Percentiles rank a stretch among this genome's conserved stretches.
Conservation (phyloP, 192 early-diverging fungal species). For the Linnemannia zychae region DNA sequence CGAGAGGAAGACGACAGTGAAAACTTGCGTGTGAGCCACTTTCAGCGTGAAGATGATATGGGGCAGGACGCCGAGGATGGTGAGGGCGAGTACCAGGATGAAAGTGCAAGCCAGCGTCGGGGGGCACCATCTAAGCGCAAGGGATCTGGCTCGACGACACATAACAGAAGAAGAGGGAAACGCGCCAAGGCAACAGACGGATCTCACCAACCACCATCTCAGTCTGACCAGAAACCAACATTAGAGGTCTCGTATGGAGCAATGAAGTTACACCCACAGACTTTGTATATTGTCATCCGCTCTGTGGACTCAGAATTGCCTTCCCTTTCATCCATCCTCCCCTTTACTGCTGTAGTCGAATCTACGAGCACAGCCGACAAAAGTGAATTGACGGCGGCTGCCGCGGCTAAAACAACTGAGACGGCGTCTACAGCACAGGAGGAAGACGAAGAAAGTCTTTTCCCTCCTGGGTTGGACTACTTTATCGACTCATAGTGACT, state of each 20-base stretch:
- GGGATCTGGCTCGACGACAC: not conserved
- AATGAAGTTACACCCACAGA: constrained; percentile 30
- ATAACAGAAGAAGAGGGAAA: not conserved
- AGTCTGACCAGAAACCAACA: constrained; percentile 39
- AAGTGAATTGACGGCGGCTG: too few relatives aligned
- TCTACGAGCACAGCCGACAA: not conserved
- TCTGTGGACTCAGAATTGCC: not conserved
- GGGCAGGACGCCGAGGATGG: not conserved
- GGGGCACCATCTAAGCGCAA: constrained; percentile 15
- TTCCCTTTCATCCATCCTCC: constrained; percentile 6
- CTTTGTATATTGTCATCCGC: constrained; percentile 35
- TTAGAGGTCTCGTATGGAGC: constrained; percentile 24
- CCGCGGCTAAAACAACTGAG: not conserved
- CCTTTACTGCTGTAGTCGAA: not conserved
- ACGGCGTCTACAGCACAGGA: not conserved
- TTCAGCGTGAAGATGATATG: not conserved
- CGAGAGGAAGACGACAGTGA: constrained; percentile 47
- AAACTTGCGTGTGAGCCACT: constrained; percentile 33
- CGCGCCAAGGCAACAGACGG: constrained; percentile 5
- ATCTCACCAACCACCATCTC: not conserved
- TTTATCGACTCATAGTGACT: constrained; percentile 5
- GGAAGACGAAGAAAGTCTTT: constrained; percentile 28
- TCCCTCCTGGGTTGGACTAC: constrained; percentile 40
- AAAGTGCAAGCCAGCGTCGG: not conserved
- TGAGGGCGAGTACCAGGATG: constrained; percentile 8